Evolutionary conservation across 1,284 basidiomycete genomes (phyloP).

Genomic region (Fomitopsis schrenkii): DNA sequence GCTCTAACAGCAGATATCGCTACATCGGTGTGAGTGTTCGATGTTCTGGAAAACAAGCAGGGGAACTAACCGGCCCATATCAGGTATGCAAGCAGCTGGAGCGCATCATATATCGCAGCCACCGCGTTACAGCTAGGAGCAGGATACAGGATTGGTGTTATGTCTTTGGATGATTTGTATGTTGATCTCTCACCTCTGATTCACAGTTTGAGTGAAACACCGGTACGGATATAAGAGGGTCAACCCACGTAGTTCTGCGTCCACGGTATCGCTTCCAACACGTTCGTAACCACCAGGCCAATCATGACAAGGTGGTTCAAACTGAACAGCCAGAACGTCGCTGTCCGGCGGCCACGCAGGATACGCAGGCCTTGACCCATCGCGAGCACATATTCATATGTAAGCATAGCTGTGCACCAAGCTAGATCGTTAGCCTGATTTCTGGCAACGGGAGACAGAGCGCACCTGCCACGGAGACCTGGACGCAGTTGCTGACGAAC

Average conservation of each 20-base stretch:
- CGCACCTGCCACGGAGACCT: not conserved
- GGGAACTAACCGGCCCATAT: not conserved
- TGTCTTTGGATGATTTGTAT: not conserved
- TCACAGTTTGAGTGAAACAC: not conserved
- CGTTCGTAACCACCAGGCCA: not conserved
- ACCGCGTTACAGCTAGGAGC: not conserved
- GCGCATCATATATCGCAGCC: not conserved
- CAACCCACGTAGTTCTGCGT: not conserved
- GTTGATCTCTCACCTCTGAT: not conserved
- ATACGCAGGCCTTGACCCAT: not conserved
- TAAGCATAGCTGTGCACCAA: not conserved
- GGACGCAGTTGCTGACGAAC: slow-evolving; percentile 1
- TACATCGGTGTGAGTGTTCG: not conserved
- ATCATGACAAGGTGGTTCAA: not conserved
- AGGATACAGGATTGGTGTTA: not conserved
- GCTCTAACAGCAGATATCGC: not conserved
- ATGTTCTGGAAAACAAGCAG: not conserved
- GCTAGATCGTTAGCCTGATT: not conserved
- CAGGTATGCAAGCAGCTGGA: not conserved
- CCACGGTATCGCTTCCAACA: not conserved
- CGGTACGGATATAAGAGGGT: not conserved
- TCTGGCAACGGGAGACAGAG: not conserved
- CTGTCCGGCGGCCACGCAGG: not conserved
- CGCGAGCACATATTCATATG: not conserved
- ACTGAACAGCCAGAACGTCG: not conserved